phyloP scores from a whole-genome alignment of 148 eudicot genomes.

The Agrostemma githago region DNA sequence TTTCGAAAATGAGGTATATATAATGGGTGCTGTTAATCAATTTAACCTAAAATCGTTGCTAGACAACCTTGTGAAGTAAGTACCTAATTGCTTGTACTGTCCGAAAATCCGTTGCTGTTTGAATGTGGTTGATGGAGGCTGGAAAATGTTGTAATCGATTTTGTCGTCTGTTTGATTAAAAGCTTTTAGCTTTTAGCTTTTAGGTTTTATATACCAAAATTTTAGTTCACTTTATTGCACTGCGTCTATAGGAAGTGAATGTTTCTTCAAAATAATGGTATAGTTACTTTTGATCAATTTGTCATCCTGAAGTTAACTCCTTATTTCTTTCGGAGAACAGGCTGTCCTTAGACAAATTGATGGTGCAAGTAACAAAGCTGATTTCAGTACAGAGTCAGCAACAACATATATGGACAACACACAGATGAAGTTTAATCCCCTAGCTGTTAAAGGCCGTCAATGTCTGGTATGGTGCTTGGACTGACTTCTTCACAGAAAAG shows the following conservation, averaged over 20 bases:
- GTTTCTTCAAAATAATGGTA: background rate
- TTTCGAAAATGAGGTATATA: too few species aligned
- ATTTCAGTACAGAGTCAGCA: constrained; percentile 39
- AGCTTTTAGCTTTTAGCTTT: too few species aligned
- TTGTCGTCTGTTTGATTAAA: background rate
- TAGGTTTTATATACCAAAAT: too few species aligned
- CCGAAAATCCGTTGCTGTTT: background rate
- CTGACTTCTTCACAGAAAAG: constrained; percentile 60
- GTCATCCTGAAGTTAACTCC: background rate
- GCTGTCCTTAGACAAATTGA: constrained; percentile 24
- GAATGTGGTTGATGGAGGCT: background rate
- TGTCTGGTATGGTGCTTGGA: constrained; percentile 63
- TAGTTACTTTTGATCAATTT: background rate
- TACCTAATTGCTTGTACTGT: too few species aligned
- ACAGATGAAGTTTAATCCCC: constrained; percentile 44
- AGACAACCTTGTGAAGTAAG: background rate
- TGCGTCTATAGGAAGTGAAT: background rate
- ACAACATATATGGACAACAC: constrained; percentile 41
- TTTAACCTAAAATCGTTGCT: background rate
- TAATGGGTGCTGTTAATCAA: background rate
- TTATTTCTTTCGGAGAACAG: constrained; percentile 43
- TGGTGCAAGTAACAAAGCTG: constrained; percentile 33
- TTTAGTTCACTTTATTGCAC: background rate
- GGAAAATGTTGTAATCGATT: background rate
- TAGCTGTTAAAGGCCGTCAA: constrained; percentile 48